A percentile compares a stretch with the other conserved stretches of the same genome.
These are phyloP conservation scores for Podospora fimiseda DNA, from an alignment of 495 filamentous ascomycete species.

Conservation along the genomic window DNA sequence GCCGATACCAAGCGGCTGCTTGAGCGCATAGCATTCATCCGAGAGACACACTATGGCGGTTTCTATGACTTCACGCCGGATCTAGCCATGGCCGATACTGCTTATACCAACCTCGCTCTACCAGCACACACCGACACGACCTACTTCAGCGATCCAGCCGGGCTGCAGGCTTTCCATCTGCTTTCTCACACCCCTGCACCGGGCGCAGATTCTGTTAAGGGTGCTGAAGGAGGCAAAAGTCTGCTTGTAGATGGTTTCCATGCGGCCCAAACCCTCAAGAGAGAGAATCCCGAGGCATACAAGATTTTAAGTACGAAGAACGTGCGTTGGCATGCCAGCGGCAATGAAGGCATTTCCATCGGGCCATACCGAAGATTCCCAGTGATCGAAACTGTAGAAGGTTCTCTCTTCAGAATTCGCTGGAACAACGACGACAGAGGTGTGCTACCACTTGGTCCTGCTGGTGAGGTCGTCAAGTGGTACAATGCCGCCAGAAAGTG, in stretches of 20 bases:
- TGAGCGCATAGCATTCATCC: constrained; percentile 74
- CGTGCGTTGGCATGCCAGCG: constrained; percentile 72
- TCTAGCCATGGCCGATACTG: constrained; percentile 79
- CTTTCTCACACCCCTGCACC: constrained; percentile 57
- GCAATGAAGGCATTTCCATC: constrained; percentile 76
- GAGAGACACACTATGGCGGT: constrained; percentile 84
- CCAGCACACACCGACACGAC: constrained; percentile 85
- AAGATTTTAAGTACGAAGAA: constrained; percentile 41
- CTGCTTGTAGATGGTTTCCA: constrained; percentile 78
- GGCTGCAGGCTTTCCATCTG: constrained; percentile 85
- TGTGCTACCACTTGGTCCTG: constrained; percentile 38
- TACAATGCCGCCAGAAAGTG: constrained; percentile 68
- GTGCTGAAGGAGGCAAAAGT: constrained; percentile 57
- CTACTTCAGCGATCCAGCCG: constrained; percentile 86
- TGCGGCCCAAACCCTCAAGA: constrained; percentile 52
- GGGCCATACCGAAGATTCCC: constrained; percentile 59
- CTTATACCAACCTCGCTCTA: constrained; percentile 78
- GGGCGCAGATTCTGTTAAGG: constrained; percentile 25
- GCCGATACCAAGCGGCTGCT: constrained; percentile 64
- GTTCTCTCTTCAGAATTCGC: constrained; percentile 57
- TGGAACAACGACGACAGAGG: constrained; percentile 93
- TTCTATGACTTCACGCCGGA: constrained; percentile 95
- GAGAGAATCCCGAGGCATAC: constrained; percentile 45
- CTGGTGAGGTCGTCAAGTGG: constrained; percentile 49
- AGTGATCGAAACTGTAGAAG: constrained; percentile 53